Conservation (phyloP, 1,139 yeast genomes). For the Candida sp. region DNA sequence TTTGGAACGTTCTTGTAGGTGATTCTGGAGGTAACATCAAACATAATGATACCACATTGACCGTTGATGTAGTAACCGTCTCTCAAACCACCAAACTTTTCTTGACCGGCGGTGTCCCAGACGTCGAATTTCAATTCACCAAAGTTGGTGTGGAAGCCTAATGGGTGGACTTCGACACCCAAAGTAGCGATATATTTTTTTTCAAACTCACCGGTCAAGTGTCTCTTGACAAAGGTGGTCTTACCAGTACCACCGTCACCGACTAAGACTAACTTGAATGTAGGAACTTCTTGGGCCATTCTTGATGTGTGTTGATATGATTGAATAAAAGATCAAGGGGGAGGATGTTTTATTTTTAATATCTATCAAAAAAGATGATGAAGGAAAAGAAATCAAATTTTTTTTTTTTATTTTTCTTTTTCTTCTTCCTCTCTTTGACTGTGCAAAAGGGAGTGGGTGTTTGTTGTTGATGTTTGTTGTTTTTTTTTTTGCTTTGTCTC, state of each 20-base stretch:
- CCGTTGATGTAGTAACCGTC: conserved; percentile 99
- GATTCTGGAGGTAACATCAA: conserved; percentile 99
- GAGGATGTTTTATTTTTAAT: neutral
- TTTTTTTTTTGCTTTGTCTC: neutral
- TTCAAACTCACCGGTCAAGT: conserved; percentile 99
- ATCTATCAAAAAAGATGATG: conserved; percentile 1
- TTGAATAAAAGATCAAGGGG: neutral
- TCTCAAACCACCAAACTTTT: conserved; percentile 98
- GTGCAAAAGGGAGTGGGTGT: neutral
- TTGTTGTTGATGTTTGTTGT: neutral
- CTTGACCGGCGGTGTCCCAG: conserved; percentile 99
- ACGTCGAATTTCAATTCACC: conserved; percentile 99
- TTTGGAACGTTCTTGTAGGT: conserved; percentile 99
- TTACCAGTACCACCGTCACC: conserved; percentile 99
- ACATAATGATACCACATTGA: conserved; percentile 99
- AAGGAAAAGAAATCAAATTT: conserved; percentile 1
- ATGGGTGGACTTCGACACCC: conserved; percentile 99
- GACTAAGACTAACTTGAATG: conserved; percentile 97
- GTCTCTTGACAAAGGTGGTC: conserved; percentile 99
- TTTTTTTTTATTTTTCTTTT: neutral
- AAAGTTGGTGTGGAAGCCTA: conserved; percentile 97
- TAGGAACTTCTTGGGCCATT: conserved; percentile 90
- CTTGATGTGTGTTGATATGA: neutral
- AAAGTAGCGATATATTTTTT: conserved; percentile 99
- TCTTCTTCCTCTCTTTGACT: neutral